A percentile compares a stretch with the other conserved stretches of the same genome.
These are phyloP conservation scores for Eucalyptus polyanthemos DNA, from an alignment of 345 rosid species.

Conservation along the genomic window DNA sequence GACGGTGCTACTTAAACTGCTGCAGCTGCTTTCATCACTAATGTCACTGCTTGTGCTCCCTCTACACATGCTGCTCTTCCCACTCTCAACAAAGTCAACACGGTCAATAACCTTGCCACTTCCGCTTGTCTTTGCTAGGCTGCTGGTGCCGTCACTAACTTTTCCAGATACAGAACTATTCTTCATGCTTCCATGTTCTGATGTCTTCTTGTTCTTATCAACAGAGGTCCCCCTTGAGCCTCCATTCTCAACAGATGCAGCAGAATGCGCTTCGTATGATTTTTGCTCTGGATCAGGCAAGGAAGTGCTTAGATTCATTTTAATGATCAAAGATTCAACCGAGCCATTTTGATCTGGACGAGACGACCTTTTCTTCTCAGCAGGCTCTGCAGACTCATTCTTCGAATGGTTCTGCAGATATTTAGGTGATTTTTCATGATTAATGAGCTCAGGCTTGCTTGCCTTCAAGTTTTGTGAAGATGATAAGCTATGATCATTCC, in stretches of 20 bases:
- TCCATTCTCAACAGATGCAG: background rate
- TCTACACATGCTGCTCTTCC: constrained; percentile 83
- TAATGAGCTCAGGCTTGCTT: constrained; percentile 1
- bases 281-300: constrained; percentile 23
- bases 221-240: constrained; percentile 15
- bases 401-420: constrained; percentile 13
- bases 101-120: background rate
- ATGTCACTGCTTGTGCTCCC: constrained; percentile 91
- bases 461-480: constrained; percentile 13
- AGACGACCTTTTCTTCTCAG: constrained; percentile 23
- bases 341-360: constrained; percentile 28
- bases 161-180: constrained; percentile 70
- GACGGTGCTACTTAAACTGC: constrained; percentile 76
- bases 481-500: constrained; percentile 17
- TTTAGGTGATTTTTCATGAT: constrained; percentile 11
- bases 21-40: constrained; percentile 88
- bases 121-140: background rate
- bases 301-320: constrained; percentile 14
- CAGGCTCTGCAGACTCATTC: constrained; percentile 11
- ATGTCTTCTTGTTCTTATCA: constrained; percentile 55
- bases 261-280: background rate
- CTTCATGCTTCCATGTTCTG: constrained; percentile 58
- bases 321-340: constrained; percentile 22
- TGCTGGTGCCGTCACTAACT: constrained; percentile 47
- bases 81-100: constrained; percentile 48